Percentiles rank a stretch among this genome's conserved stretches.
Conservation (phyloP, 129 eudicot species). For the Flaveria sonorensis region DNA sequence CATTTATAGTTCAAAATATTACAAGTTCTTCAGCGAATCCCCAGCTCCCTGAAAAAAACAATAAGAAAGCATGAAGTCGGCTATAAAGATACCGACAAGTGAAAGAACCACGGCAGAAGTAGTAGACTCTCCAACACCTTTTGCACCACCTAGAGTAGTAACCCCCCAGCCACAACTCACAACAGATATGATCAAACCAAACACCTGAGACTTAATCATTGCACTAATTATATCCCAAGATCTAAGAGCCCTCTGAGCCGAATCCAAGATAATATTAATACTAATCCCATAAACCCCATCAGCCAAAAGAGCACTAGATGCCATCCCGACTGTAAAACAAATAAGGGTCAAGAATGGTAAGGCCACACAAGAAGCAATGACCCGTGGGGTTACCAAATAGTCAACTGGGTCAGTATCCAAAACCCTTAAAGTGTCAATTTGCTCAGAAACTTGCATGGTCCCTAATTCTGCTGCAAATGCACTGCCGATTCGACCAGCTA, state of each 20-base stretch:
- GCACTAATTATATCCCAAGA: conserved; percentile 88
- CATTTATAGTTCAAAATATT: conserved; percentile 4
- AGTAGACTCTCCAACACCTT: conserved; percentile 97
- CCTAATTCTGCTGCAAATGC: conserved; percentile 92
- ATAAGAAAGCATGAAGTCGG: conserved; percentile 85
- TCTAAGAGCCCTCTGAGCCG: conserved; percentile 82
- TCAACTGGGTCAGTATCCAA: conserved; percentile 87
- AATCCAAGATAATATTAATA: conserved; percentile 51
- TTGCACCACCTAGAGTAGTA: conserved; percentile 80
- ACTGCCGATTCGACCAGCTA: conserved; percentile 82
- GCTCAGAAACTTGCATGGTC: conserved; percentile 97
- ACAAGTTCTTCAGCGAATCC: conserved; percentile 71
- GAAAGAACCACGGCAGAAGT: conserved; percentile 93
- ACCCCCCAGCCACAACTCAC: conserved; percentile 23
- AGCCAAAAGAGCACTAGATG: conserved; percentile 83
- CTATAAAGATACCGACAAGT: conserved; percentile 84
- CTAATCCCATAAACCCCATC: conserved; percentile 83
- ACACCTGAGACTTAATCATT: conserved; percentile 55
- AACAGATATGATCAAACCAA: conserved; percentile 22
- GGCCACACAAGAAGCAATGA: conserved; percentile 70
- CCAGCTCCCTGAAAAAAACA: conserved; percentile 93
- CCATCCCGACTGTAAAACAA: conserved; percentile 85
- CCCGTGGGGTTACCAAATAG: conserved; percentile 84
- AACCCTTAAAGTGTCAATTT: conserved; percentile 84
- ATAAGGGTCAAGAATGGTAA: conserved; percentile 30